Base-by-base conservation (phyloP, 352 stramenopile genomes). In the Globisporangium apiculatum region DNA sequence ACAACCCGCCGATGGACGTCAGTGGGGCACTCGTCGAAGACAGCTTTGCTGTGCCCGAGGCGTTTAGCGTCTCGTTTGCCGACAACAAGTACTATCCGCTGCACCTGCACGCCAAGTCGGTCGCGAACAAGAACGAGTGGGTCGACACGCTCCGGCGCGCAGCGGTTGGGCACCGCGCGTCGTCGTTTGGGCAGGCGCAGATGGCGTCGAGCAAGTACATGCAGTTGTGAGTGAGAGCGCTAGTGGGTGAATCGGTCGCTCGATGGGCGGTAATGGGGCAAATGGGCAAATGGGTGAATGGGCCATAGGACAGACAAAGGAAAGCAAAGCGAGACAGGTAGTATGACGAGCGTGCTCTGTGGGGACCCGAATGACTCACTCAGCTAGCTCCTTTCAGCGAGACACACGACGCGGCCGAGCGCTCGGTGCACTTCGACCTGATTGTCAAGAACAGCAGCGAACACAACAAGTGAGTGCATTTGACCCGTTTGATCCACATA, bases 31-130 rank as follows among this genome's bases (percentile, higher is more conserved):
- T 83, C 6, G 69, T 94, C 10, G 78, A 93, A 65, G 85, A 92
- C 63, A 83, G 85, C 50, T 83, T 76, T 43, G 72, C 76, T n/a
- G 75, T 91, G 31, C 79, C 79, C 0, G 85, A 94, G 66, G 85
- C 85, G 3, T 91, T 94, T 52, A 86, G 77, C 57, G 75, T 94
- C 53, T 80, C 79, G 48, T 94, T 94, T 51, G 68, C 74, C 15
- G 77, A 94, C 35, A 70, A 91, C 59, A 86, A 80, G 63, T 89
- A 91, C 65, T 87, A 86, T 55, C 83, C 84, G 18, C 68, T 94
- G 55, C 78, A 89, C 53, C 65, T 94, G 49, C 85, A 91, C 56
- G 85, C 85, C 54, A 91, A 89, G 68, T 93, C 85, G 12, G 64
- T 72, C 51, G 79, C 89, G 18, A 69, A 75, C 15, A 92, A 92